Conservation (phyloP, 2,329 filamentous ascomycete species). For the Herpotrichia juniperi region DNA sequence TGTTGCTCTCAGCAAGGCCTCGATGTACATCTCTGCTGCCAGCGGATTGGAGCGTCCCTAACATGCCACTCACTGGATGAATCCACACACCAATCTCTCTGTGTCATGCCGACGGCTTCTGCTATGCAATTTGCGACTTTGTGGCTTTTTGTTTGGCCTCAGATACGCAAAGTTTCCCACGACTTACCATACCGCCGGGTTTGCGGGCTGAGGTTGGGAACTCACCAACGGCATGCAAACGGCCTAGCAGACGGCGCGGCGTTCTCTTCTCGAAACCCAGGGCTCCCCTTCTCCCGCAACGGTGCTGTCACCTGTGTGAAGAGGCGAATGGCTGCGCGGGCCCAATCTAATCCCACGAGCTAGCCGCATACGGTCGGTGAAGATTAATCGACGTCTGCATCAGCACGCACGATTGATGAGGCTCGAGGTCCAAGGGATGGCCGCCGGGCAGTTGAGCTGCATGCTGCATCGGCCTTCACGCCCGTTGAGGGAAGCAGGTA, state of each 20-base stretch:
- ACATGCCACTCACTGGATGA: neutral
- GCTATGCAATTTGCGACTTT: constrained; percentile 3
- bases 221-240: constrained; percentile 5
- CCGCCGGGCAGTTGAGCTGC: constrained; percentile 27
- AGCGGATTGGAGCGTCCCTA: constrained; percentile 9
- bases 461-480: constrained; percentile 38
- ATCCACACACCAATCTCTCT: constrained; percentile 10
- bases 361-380: constrained; percentile 27
- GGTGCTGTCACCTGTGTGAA: constrained; percentile 18
- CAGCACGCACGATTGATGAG: constrained; percentile 35
- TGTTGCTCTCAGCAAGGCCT: constrained; percentile 12
- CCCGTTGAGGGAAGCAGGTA: constrained; percentile 31
- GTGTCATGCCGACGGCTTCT: constrained; percentile 15
- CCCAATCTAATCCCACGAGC: constrained; percentile 26
- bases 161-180: constrained; percentile 13
- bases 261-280: constrained; percentile 33
- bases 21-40: constrained; percentile 10
- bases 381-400: constrained; percentile 26
- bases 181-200: constrained; percentile 14
- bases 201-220: constrained; percentile 13
- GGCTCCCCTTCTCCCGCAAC: constrained; percentile 25
- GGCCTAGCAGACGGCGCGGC: constrained; percentile 20
- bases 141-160: constrained; percentile 8
- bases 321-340: constrained; percentile 22
- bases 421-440: constrained; percentile 32